Evolutionary conservation across 2,329 filamentous ascomycete genomes (phyloP).

Genomic region (Ascochyta clinopodiicola): DNA sequence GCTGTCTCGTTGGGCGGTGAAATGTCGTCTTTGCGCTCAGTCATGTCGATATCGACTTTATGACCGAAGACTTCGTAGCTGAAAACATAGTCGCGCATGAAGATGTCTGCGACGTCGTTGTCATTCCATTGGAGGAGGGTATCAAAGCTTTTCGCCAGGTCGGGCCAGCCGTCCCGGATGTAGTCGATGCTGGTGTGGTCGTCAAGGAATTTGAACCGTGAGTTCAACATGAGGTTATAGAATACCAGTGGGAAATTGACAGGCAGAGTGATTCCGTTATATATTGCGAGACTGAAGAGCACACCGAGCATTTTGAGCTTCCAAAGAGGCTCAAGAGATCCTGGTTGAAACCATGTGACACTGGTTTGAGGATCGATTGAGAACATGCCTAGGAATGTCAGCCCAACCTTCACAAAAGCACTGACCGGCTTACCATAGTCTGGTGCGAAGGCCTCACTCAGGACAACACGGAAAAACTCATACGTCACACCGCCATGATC

Average conservation of each 20-base stretch:
- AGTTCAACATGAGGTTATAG: slow-evolving; percentile 78
- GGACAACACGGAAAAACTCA: slow-evolving; percentile 88
- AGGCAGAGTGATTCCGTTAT: slow-evolving; percentile 90
- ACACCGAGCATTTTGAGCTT: slow-evolving; percentile 90
- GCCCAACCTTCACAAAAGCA: background rate
- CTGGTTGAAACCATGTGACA: slow-evolving; percentile 88
- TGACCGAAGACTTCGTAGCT: slow-evolving; percentile 67
- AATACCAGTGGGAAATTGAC: slow-evolving; percentile 86
- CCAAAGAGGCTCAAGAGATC: slow-evolving; percentile 81
- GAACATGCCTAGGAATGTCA: slow-evolving; percentile 66
- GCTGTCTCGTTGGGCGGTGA: slow-evolving; percentile 59
- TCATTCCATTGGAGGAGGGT: slow-evolving; percentile 79
- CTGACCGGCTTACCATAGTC: slow-evolving; percentile 64
- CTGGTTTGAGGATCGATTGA: slow-evolving; percentile 76
- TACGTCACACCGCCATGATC: slow-evolving; percentile 96
- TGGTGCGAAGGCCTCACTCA: slow-evolving; percentile 79
- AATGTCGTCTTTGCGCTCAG: slow-evolving; percentile 18
- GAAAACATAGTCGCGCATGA: slow-evolving; percentile 86
- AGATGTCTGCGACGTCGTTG: slow-evolving; percentile 80
- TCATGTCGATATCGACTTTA: slow-evolving; percentile 63
- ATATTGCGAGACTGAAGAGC: slow-evolving; percentile 86
- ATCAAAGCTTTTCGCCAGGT: slow-evolving; percentile 75
- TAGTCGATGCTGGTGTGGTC: slow-evolving; percentile 61
- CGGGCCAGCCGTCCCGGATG: slow-evolving; percentile 89
- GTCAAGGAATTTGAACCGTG: slow-evolving; percentile 65